Base-by-base conservation (phyloP, 2,329 filamentous ascomycete species). In the Monilinia fructigena region DNA sequence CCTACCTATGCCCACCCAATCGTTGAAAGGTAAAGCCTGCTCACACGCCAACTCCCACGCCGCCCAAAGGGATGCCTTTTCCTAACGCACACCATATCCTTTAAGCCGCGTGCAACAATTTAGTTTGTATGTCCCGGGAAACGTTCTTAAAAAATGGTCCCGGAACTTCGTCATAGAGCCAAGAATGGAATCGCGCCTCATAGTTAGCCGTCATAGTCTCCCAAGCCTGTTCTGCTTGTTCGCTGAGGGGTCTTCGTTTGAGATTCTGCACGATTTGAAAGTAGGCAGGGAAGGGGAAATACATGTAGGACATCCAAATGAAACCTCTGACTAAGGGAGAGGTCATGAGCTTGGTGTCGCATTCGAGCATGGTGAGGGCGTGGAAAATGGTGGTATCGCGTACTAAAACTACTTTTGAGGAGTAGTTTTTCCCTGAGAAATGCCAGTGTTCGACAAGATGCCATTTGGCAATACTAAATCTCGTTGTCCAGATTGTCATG, bases 231-330 rank as follows among this genome's bases (percentile, higher is more conserved):
- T 73, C 71, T 62, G 71, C 69, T 67, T 72, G 68, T 10, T 68
- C 61, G 65, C 73, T 69, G n/a, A 67, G 14, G 64, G 72, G 69
- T 60, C 72, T 68, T 56, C 70, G 54, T 67, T 55, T 73, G 16
- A 78, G 69, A 45, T 76, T 70, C 61, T 75, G 74, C 16, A 76
- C 54, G 26, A 78, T 70, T 31, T 77, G 75, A 54, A 78, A 71
- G 63, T 74, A 76, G 59, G 75, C 75, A 10, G 70, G 67, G 67
- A 76, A 76, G 58, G 76, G 71, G 45, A 77, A 77, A 66, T 78
- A 69, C 38, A 72, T 68, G 31, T 73, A 68, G 16, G 71, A 67
- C 50, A 75, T 66, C 77, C 77, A 78, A 42, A 70, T 65, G 53
- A 75, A 77, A 35, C 72, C 67, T 67, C 72, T 72, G 16, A 71